phyloP scores from a whole-genome alignment of 495 filamentous ascomycete genomes.

The Glutinoglossum americanum region DNA sequence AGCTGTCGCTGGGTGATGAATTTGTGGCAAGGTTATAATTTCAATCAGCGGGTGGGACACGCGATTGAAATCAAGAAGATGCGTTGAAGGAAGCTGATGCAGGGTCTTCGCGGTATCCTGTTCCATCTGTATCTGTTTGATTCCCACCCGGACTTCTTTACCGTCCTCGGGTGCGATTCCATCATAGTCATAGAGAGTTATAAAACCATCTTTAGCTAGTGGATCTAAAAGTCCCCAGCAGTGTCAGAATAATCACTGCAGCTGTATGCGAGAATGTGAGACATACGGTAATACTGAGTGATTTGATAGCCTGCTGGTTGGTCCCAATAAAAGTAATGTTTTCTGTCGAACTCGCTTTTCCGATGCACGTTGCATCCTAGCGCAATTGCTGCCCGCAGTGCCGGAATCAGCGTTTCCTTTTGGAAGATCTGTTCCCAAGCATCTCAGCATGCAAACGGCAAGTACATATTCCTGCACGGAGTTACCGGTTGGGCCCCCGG shows the following conservation, averaged over 20 bases:
- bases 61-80: conserved; percentile 83
- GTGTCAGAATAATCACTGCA: not conserved
- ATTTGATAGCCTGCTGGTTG: conserved; percentile 94
- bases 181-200: conserved; percentile 52
- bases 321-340: conserved; percentile 98
- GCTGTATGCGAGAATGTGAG: not conserved
- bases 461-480: not conserved
- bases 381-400: conserved; percentile 70
- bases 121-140: conserved; percentile 89
- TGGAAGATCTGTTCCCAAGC: conserved; percentile 38
- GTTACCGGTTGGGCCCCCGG: conserved; percentile 63
- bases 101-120: conserved; percentile 95
- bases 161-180: conserved; percentile 56
- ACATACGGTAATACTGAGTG: conserved; percentile 69
- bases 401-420: conserved; percentile 61
- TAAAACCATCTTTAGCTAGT: conserved; percentile 54
- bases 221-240: conserved; percentile 28
- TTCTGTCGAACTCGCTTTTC: conserved; percentile 71
- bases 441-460: not conserved
- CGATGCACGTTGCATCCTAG: conserved; percentile 57
- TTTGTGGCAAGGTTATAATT: conserved; percentile 78
- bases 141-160: conserved; percentile 43
- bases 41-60: conserved; percentile 81
- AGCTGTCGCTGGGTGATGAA: conserved; percentile 65
- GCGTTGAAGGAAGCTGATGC: conserved; percentile 45